Base-by-base conservation (phyloP, 495 filamentous ascomycete species). In the Penicillium silybi region DNA sequence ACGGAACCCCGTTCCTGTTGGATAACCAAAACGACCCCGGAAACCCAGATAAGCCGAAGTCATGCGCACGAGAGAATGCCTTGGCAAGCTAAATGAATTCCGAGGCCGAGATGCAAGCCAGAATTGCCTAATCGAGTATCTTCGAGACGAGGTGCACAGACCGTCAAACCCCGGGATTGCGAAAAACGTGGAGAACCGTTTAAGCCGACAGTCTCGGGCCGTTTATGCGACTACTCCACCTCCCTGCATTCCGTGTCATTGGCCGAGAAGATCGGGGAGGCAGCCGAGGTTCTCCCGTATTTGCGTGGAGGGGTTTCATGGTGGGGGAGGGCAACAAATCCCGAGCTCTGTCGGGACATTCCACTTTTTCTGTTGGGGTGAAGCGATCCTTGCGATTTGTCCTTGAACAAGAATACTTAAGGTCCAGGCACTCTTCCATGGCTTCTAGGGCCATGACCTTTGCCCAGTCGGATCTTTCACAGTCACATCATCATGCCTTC, bases 71-170 rank as follows among this genome's bases (percentile, higher is more conserved):
- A 22, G 23, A 43, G 17, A 15, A 37, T 20, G 40, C 19, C 26
- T 40, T 42, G 17, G 13, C 48, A 15, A 38, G 48, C 17, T 35
- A 6, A 18, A 44, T 44, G 15, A 16, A 39, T 25, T 46, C 16
- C 26, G 20, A 45, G 41, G n/a, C 41, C 41, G 49, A 52, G 9
- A 45, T 18, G 32, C 41, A 27, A 39, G 20, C 42, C 19, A 26
- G 23, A 44, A 45, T 45, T 52, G 41, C 49, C 49, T 44, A 29
- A 52, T 38, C 18, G 13, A 41, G 49, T 38, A 52, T 43, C 34
- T 45, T 52, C 49, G 49, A 52, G 49, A 45, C 48, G 48, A 51
- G 48, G 41, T 51, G 29, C 48, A 25, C 48, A 6, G 39, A 43
- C 40, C 48, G 27, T 29, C 15, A 11, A 17, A 23, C 40, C 48